A percentile compares a stretch with the other conserved stretches of the same genome.
phyloP scores from a whole-genome alignment of 495 filamentous ascomycete species.

The Aspergillus ostianus region DNA sequence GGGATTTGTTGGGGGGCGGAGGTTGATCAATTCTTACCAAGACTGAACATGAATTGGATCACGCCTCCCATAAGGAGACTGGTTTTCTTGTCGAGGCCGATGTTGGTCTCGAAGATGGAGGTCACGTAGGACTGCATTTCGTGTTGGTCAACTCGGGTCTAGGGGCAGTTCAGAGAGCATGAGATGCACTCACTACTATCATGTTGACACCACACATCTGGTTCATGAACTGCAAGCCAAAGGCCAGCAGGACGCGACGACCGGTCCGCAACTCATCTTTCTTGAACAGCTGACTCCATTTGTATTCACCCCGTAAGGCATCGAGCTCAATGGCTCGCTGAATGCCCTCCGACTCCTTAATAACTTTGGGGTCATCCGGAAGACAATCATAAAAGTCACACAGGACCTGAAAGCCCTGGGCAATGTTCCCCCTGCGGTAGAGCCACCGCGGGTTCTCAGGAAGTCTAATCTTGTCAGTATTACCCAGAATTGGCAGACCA shows the following conservation, averaged over 20 bases:
- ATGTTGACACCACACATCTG: slow-evolving; percentile 51
- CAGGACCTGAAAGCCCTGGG: slow-evolving; percentile 48
- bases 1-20: not conserved
- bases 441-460: slow-evolving; percentile 48
- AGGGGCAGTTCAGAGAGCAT: no score
- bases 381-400: slow-evolving; percentile 46
- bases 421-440: slow-evolving; percentile 37
- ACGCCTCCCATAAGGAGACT: slow-evolving; percentile 50
- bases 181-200: slow-evolving; percentile 29
- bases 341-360: slow-evolving; percentile 46
- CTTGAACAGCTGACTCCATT: slow-evolving; percentile 47
- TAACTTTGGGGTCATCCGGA: slow-evolving; percentile 39
- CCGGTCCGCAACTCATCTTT: slow-evolving; percentile 52
- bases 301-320: slow-evolving; percentile 39
- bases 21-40: slow-evolving; percentile 18
- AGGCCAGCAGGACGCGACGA: slow-evolving; percentile 49
- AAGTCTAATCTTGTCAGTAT: slow-evolving; percentile 20
- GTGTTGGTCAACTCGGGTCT: not conserved
- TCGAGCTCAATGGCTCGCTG: slow-evolving; percentile 45
- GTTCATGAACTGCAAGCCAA: slow-evolving; percentile 51
- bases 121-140: not conserved
- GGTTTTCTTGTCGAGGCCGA: slow-evolving; percentile 47
- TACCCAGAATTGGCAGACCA: not conserved
- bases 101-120: slow-evolving; percentile 43
- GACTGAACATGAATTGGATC: slow-evolving; percentile 40